Conservation (phyloP, 805 yeast genomes). For the Suhomyces kilbournensis region DNA sequence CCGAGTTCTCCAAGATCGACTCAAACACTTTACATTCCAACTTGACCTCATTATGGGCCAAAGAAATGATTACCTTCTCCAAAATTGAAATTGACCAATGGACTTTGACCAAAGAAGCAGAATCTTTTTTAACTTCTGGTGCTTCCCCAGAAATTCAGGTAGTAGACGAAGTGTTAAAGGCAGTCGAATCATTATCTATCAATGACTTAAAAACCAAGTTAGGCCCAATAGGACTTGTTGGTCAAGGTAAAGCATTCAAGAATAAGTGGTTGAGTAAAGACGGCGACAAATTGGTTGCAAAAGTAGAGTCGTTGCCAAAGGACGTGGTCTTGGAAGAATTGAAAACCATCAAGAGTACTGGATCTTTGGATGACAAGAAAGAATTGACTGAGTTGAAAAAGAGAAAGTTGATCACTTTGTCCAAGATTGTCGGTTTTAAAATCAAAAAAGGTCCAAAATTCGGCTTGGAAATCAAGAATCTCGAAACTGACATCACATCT, state of each 20-base stretch:
- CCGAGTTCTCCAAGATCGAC: slow-evolving; percentile 58
- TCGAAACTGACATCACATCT: slow-evolving; percentile 90
- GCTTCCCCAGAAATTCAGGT: slow-evolving; percentile 82
- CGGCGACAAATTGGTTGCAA: slow-evolving; percentile 72
- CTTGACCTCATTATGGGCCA: slow-evolving; percentile 80
- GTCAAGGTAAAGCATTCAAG: slow-evolving; percentile 97
- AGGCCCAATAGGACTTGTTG: slow-evolving; percentile 84
- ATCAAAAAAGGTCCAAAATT: slow-evolving; percentile 83
- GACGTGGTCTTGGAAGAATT: slow-evolving; percentile 70
- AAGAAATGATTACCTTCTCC: slow-evolving; percentile 71
- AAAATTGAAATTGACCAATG: slow-evolving; percentile 75
- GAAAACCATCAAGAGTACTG: slow-evolving; percentile 52
- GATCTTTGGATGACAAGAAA: slow-evolving; percentile 58
- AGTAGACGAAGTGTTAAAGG: slow-evolving; percentile 66
- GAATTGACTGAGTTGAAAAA: slow-evolving; percentile 84
- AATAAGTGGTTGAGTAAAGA: slow-evolving; percentile 94
- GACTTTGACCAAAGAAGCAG: slow-evolving; percentile 76
- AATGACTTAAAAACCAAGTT: slow-evolving; percentile 67
- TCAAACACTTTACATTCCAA: slow-evolving; percentile 75
- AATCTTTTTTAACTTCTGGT: slow-evolving; percentile 73
- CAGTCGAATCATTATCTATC: slow-evolving; percentile 78
- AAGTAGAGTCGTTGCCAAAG: slow-evolving; percentile 52
- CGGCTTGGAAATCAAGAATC: slow-evolving; percentile 70
- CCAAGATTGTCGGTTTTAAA: slow-evolving; percentile 71
- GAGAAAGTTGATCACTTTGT: slow-evolving; percentile 76